Conservation (phyloP, 768 basidiomycete species). For the Boletus insuetus region DNA sequence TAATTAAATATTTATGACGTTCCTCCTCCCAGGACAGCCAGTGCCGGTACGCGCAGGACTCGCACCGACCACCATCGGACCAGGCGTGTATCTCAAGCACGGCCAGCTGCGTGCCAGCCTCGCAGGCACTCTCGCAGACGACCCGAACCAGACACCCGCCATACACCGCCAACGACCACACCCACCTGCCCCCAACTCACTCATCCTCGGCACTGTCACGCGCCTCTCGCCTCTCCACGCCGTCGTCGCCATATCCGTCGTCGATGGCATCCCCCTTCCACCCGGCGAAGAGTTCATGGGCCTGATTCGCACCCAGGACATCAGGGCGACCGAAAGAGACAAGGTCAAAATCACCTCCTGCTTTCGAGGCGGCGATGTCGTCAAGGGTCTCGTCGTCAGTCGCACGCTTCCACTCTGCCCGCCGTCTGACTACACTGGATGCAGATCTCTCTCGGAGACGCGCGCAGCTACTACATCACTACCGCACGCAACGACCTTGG, state of each 20-base stretch:
- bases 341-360: constrained; percentile 87
- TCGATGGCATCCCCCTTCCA: constrained; percentile 82
- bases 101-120: constrained; percentile 67
- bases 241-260: constrained; percentile 76
- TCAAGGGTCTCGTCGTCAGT: constrained; percentile 81
- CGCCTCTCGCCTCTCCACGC: constrained; percentile 85
- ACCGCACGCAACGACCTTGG: constrained; percentile 90
- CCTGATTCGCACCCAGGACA: constrained; percentile 84
- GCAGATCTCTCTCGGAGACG: constrained; percentile 89
- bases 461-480: constrained; percentile 88
- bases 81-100: constrained; percentile 65
- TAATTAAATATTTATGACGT: constrained; percentile 23
- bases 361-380: constrained; percentile 89
- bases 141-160: constrained; percentile 32
- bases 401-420: background rate
- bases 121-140: constrained; percentile 52
- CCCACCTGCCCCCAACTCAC: constrained; percentile 71
- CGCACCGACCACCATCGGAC: constrained; percentile 48
- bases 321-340: constrained; percentile 88
- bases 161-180: constrained; percentile 68
- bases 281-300: constrained; percentile 86
- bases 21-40: constrained; percentile 78
- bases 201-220: constrained; percentile 79
- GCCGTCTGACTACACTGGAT: constrained; percentile 3
- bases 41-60: constrained; percentile 45